Conservation (phyloP, 2,329 filamentous ascomycete species). For the Simplicillium aogashimaense region DNA sequence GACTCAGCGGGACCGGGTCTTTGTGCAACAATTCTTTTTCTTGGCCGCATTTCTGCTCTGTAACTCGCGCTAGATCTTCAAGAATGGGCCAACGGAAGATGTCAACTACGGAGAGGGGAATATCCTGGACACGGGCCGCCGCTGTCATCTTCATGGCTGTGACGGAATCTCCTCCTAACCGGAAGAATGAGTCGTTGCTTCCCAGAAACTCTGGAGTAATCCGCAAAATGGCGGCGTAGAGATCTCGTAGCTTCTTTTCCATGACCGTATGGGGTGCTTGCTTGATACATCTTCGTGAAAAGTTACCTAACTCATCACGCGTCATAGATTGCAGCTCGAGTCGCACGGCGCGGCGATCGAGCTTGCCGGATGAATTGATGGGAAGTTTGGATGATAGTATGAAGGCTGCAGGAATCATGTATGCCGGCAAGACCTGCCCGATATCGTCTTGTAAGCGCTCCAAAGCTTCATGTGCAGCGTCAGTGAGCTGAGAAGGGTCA, state of each 20-base stretch:
- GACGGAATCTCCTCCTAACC: conserved; percentile 12
- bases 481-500: not conserved
- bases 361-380: conserved; percentile 31
- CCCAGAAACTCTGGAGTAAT: conserved; percentile 6
- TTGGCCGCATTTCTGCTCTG: too few species aligned
- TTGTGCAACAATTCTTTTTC: too few species aligned
- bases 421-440: conserved; percentile 17
- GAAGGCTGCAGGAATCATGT: conserved; percentile 32
- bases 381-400: conserved; percentile 32
- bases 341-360: conserved; percentile 2
- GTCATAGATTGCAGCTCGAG: not conserved
- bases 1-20: too few species aligned
- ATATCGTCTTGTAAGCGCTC: conserved; percentile 2
- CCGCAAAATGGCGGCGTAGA: conserved; percentile 7
- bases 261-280: conserved; percentile 11
- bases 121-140: not conserved
- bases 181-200: conserved; percentile 9
- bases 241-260: conserved; percentile 14
- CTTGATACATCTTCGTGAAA: conserved; percentile 5
- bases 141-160: conserved; percentile 11
- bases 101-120: not conserved
- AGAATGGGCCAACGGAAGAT: not conserved
- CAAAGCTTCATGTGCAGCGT: conserved; percentile 1
- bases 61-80: not conserved
- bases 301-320: not conserved